Conservation (phyloP, 805 yeast species). For the Maudiozyma bulderi region DNA sequence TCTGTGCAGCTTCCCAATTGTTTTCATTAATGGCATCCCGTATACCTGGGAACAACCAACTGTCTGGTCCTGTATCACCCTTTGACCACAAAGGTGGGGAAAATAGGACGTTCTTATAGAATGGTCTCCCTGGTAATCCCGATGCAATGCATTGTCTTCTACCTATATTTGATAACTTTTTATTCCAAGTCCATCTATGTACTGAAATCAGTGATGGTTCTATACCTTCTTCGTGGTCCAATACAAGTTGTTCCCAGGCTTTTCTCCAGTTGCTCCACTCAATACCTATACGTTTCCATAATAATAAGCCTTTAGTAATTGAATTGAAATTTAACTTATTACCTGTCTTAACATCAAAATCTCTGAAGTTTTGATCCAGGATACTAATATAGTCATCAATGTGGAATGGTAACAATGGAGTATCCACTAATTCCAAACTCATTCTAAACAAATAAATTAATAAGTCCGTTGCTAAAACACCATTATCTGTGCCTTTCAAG, state of each 20-base stretch:
- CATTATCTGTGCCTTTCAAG: conserved; percentile 39
- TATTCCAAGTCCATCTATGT: conserved; percentile 74
- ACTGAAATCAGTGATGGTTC: conserved; percentile 69
- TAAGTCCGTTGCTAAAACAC: conserved; percentile 42
- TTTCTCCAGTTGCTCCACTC: conserved; percentile 46
- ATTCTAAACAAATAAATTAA: conserved; percentile 46
- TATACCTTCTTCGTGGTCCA: conserved; percentile 41
- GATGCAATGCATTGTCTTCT: conserved; percentile 39
- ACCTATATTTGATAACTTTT: conserved; percentile 48
- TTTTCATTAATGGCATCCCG: conserved; percentile 51
- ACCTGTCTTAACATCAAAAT: conserved; percentile 29
- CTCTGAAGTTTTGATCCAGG: conserved; percentile 37
- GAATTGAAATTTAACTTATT: conserved; percentile 23
- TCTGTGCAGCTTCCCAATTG: conserved; percentile 46
- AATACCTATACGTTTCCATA: conserved; percentile 36
- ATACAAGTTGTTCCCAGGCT: conserved; percentile 54
- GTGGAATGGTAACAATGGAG: conserved; percentile 67
- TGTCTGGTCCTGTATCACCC: conserved; percentile 22
- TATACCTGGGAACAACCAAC: conserved; percentile 62
- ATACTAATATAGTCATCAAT: conserved; percentile 37
- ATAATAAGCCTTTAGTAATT: conserved; percentile 25
- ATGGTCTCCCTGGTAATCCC: conserved; percentile 44
- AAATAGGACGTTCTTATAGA: conserved; percentile 56
- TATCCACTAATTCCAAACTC: conserved; percentile 54
- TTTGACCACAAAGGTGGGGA: conserved; percentile 63